Evolutionary conservation across 768 basidiomycete genomes (phyloP).

Genomic region (Kwoniella bestiolae): DNA sequence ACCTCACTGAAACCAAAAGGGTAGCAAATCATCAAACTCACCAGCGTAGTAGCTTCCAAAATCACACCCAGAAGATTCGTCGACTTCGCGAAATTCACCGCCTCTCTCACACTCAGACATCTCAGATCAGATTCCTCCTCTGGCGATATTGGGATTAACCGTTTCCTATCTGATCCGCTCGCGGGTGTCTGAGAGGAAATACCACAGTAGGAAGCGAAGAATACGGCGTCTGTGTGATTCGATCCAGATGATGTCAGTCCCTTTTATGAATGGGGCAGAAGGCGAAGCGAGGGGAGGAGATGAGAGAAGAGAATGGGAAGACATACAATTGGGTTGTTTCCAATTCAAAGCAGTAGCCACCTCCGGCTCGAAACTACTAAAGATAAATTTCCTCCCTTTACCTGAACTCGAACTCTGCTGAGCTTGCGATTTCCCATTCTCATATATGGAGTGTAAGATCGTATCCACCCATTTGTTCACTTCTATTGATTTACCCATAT

Average conservation of each 20-base stretch:
- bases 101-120: constrained; percentile 76
- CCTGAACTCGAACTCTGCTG: too few species aligned
- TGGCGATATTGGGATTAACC: constrained; percentile 38
- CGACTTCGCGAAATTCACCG: constrained; percentile 87
- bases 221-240: constrained; percentile 76
- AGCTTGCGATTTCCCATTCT: constrained; percentile 62
- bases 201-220: constrained; percentile 88
- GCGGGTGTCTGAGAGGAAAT: constrained; percentile 58
- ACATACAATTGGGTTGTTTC: constrained; percentile 97
- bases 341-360: constrained; percentile 91
- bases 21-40: too few species aligned
- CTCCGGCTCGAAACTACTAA: constrained; percentile 88
- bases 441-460: constrained; percentile 80
- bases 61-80: constrained; percentile 94
- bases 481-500: constrained; percentile 65
- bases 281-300: not conserved
- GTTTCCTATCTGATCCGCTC: constrained; percentile 12
- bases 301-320: not conserved
- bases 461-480: constrained; percentile 83
- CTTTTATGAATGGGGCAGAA: too few species aligned
- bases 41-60: constrained; percentile 82
- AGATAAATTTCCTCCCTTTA: constrained; percentile 79
- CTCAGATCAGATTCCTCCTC: constrained; percentile 60
- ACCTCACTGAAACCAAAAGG: too few species aligned
- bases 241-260: too few species aligned